Base-by-base conservation (phyloP, 306 rosid species). In the Pyrus bretschneideri region DNA sequence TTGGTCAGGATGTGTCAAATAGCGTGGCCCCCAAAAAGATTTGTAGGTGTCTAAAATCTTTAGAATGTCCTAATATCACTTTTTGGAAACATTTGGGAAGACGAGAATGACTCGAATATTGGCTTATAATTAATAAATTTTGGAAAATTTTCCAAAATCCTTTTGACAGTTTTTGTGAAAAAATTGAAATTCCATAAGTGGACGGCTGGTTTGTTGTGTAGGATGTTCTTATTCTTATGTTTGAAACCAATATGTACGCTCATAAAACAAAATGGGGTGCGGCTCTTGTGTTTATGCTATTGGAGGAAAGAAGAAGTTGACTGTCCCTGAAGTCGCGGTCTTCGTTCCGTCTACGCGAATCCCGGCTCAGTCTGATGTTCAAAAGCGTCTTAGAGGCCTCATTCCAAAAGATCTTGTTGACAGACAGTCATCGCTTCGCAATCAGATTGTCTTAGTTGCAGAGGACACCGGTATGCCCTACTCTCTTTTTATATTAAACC, bases 331-430 rank as follows among this genome's bases (percentile, higher is more conserved):
- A 88, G 89, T 87, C 58, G 90, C 83, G 59, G 87, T 90, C 1
- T 89, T 86, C 21, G 88, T 87, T 76, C 99, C 96, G 6, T 84
- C 93, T 38, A 72, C 86, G 75, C 81, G 89, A 85, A 89, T 92
- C 81, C 99, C 99, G 3, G 75, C 86, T 35, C 96, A 90, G 66
- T 86, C 86, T 75, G 97, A 92, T 87, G 87, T 95, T 77, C 89
- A 81, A 71, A 87, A 90, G 73, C 75, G 65, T 4, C 91, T 95
- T 42, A 88, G 86, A 83, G 93, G 92, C 17, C 55, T 87, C 46
- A 12, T 92, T 80, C 90, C 97, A 0, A 63, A 72, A 61, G 91
- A 95, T 69, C 86, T 95, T 69, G 89, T 69, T 22, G 81, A 88
- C 68, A 85, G 85, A 72, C 67, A 92, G 33, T 85, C 90, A 44